A percentile compares a stretch with the other conserved stretches of the same genome.
phyloP scores from a whole-genome alignment of 1,139 yeast species.

The Hyphopichia buzzinii region DNA sequence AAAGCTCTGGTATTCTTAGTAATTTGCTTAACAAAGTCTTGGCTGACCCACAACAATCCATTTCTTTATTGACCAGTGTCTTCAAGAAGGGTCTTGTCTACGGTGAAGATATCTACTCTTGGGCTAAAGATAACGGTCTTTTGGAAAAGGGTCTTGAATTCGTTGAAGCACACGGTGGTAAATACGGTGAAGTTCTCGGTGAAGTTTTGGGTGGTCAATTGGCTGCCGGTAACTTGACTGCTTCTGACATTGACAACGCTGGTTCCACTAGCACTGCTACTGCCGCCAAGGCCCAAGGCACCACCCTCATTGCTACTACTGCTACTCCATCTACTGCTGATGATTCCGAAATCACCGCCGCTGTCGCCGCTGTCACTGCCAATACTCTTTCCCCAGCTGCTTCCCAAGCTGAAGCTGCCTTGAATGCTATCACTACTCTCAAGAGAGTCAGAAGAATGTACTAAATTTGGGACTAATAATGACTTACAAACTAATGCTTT shows the following conservation, averaged over 20 bases:
- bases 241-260: constrained; percentile 28
- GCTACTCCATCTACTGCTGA: constrained; percentile 12
- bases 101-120: constrained; percentile 34
- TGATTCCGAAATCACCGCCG: constrained; percentile 8
- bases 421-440: constrained; percentile 19
- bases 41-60: constrained; percentile 37
- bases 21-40: constrained; percentile 32
- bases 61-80: constrained; percentile 33
- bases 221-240: constrained; percentile 20
- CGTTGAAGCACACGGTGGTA: constrained; percentile 31
- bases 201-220: constrained; percentile 22
- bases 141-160: constrained; percentile 31
- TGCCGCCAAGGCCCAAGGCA: constrained; percentile 12
- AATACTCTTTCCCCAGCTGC: constrained; percentile 11
- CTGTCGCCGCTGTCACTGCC: neutral
- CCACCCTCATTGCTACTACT: constrained; percentile 10
- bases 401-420: constrained; percentile 5
- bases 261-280: constrained; percentile 19
- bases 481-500: neutral
- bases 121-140: constrained; percentile 42
- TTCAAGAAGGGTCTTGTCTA: constrained; percentile 34
- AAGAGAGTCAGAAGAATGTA: constrained; percentile 20
- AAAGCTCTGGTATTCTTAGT: constrained; percentile 36
- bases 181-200: constrained; percentile 25
- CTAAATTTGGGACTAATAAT: constrained; percentile 7